Evolutionary conservation across 805 yeast genomes (phyloP), one percentile per base, ranked within the genome.

Genomic region (Pichia sporocuriosa): DNA sequence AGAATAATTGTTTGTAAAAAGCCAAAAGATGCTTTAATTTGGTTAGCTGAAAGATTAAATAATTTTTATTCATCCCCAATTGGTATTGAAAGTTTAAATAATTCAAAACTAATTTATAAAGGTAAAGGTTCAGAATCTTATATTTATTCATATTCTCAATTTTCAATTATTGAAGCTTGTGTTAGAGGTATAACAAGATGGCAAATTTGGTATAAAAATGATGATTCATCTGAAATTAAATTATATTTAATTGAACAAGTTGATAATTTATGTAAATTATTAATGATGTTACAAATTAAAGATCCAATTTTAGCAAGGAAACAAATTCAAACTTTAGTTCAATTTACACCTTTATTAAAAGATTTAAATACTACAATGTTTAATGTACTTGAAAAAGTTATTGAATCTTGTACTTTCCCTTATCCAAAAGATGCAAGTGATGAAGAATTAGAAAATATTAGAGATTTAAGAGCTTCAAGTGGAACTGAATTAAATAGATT

Each of bases 401-500:
- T 82, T 45, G 80, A 87, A 3, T 85, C 94, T 2, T 82, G 87
- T 39, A 90, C 97, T 0, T 77, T 76, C 57, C 90, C 84, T 35
- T 82, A 81, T 51, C 94, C 95, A 1, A 72, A 68, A 12, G 53
- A 59, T 37, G 57, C 62, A 2, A 42, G 44, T 8, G 90, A 83
- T 51, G 94, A 86, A 30, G 81, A 77, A 37, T 71, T 84, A 24
- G 96, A 88, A 48, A 66, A 83, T 8, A 78, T 93, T 32, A 75
- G 95, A 44, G 97, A 93, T 55, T 67, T 94, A 51, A 73, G 97
- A 53, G 83, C 93, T 2, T 81, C 88, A 39, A 85, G 96, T 61
- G 98, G 97, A 32, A 87, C 96, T 0, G 99, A 93, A 61, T 70
- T 93, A 44, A 90, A 93, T 60, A 69, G 98, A 56, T 73, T 93